Conservation (phyloP, 1,284 basidiomycete species). For the Phlebopus sp. region DNA sequence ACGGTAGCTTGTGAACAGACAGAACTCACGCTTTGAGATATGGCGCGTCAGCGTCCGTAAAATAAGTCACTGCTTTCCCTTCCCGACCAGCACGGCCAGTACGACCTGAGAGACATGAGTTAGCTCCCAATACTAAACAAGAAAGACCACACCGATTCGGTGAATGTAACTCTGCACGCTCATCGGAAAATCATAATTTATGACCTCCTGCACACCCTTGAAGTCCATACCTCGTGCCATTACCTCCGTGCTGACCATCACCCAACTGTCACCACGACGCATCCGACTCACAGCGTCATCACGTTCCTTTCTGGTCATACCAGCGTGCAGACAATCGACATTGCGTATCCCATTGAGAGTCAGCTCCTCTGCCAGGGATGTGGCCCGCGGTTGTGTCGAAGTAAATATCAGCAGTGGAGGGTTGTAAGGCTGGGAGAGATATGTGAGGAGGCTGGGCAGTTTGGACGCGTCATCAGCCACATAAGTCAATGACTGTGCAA, state of each 20-base stretch:
- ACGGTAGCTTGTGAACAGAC: constrained; percentile 5
- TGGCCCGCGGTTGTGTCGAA: constrained; percentile 88
- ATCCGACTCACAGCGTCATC: constrained; percentile 85
- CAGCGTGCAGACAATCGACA: constrained; percentile 91
- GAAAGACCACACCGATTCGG: constrained; percentile 67
- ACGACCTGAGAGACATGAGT: constrained; percentile 53
- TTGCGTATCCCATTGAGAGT: constrained; percentile 81
- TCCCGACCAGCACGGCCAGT: constrained; percentile 92
- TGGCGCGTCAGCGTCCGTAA: constrained; percentile 90
- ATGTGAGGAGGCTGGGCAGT: constrained; percentile 77
- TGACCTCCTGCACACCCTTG: constrained; percentile 89
- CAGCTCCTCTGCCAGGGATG: constrained; percentile 87
- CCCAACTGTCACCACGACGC: constrained; percentile 86
- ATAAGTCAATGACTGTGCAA: constrained; percentile 86
- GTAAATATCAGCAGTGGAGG: constrained; percentile 94
- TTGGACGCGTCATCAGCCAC: constrained; percentile 94
- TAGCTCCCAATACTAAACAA: background rate
- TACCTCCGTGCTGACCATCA: constrained; percentile 91
- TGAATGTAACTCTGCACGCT: constrained; percentile 95
- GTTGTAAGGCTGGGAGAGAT: constrained; percentile 83
- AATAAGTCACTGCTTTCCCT: constrained; percentile 93
- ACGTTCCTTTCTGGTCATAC: constrained; percentile 82
- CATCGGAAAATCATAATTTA: constrained; percentile 96
- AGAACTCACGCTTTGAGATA: constrained; percentile 81
- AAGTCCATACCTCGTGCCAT: constrained; percentile 99